These are phyloP conservation scores for Nelumbo lutea DNA, from an alignment of 164 flowering plant species.

Conservation along the genomic window DNA sequence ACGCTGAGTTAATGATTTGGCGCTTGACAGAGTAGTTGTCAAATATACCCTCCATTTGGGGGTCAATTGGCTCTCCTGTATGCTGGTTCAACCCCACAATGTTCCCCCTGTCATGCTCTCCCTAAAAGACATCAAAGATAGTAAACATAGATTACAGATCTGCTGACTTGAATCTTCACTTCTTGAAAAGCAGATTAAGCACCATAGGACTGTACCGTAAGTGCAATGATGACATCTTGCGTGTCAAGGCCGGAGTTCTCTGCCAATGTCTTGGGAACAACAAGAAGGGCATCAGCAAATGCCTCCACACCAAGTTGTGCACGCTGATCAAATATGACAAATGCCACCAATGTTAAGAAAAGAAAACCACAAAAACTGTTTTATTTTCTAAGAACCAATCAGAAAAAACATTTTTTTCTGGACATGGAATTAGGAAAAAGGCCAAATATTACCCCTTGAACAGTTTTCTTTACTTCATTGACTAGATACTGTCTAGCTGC, in stretches of 20 bases:
- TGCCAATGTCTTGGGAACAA: constrained; percentile 93
- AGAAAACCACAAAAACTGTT: neutral
- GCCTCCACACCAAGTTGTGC: constrained; percentile 98
- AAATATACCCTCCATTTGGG: constrained; percentile 95
- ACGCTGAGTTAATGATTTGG: constrained; percentile 95
- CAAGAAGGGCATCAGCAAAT: constrained; percentile 97
- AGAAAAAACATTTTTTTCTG: neutral
- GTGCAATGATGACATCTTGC: constrained; percentile 85
- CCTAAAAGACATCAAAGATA: constrained; percentile 33
- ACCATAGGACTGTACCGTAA: constrained; percentile 42
- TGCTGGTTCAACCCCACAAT: constrained; percentile 82
- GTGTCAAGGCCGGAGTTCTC: constrained; percentile 98
- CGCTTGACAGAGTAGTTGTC: constrained; percentile 97
- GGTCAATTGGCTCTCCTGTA: constrained; percentile 91
- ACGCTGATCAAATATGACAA: constrained; percentile 50
- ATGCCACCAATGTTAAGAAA: constrained; percentile 1
- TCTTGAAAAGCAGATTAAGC: neutral
- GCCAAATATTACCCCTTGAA: constrained; percentile 70
- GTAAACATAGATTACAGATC: neutral
- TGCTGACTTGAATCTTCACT: neutral
- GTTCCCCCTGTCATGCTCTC: constrained; percentile 91
- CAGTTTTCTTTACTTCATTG: constrained; percentile 91
- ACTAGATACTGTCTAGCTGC: constrained; percentile 89
- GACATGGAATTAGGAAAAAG: neutral
- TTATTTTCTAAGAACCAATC: neutral